phyloP scores from a whole-genome alignment of 177 flowering plant species.

The Vitis hybrid region DNA sequence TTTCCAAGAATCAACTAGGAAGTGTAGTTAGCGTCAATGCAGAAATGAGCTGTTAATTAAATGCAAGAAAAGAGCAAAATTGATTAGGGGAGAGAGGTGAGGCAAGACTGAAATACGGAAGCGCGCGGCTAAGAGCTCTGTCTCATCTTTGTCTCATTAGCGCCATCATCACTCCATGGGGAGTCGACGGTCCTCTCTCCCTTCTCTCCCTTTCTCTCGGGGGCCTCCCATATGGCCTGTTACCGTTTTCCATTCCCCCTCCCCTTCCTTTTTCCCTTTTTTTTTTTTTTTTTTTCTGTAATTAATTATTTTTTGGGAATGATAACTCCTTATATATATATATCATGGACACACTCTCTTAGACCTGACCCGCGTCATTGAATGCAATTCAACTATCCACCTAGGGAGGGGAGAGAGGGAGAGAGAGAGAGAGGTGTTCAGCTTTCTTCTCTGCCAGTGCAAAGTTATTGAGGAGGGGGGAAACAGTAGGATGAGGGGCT shows the following conservation, averaged over 20 bases:
- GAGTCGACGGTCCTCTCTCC: too few relatives aligned
- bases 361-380: conserved; percentile 3
- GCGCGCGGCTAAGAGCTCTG: neutral
- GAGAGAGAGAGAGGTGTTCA: conserved; percentile 2
- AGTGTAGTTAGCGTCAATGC: neutral
- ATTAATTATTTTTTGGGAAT: neutral
- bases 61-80: too few relatives aligned
- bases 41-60: neutral
- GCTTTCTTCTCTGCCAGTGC: conserved; percentile 9
- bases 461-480: conserved; percentile 7
- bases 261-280: too few relatives aligned
- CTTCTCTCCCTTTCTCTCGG: too few relatives aligned
- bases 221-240: conserved; percentile 1
- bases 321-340: neutral
- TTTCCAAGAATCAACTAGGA: too few relatives aligned
- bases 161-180: too few relatives aligned
- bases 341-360: too few relatives aligned
- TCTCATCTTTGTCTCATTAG: conserved; percentile 8
- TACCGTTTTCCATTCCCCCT: conserved; percentile 5
- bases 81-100: too few relatives aligned
- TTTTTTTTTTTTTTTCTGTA: too few relatives aligned
- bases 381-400: conserved; percentile 4
- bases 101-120: too few relatives aligned
- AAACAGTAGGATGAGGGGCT: conserved; percentile 13
- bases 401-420: neutral